A percentile compares a stretch with the other conserved stretches of the same genome.
Conservation (phyloP, 768 basidiomycete genomes). For the Neoboletus magnificus region DNA sequence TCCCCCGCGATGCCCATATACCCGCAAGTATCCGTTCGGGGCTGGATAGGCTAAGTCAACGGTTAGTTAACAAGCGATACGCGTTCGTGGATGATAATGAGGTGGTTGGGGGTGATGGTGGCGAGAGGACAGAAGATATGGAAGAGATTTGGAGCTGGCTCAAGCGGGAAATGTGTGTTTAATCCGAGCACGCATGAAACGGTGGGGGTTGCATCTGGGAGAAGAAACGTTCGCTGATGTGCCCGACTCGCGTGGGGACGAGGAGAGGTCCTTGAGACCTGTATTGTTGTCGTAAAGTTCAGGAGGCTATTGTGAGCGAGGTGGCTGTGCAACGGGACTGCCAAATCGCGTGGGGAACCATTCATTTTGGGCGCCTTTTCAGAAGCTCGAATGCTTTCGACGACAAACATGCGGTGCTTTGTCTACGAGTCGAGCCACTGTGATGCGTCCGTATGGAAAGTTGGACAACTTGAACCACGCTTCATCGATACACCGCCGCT, state of each 20-base stretch:
- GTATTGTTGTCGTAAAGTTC: neutral
- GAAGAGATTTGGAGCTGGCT: conserved; percentile 31
- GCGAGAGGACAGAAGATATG: neutral
- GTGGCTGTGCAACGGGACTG: neutral
- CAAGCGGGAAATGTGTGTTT: conserved; percentile 24
- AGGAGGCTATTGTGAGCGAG: too few species aligned
- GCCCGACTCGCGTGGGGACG: neutral
- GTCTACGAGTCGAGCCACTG: too few species aligned
- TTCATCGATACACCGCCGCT: too few species aligned
- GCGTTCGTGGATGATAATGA: conserved; percentile 36
- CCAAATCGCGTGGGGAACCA: neutral
- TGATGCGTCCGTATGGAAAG: neutral
- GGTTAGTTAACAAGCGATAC: conserved; percentile 39
- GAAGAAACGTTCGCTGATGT: neutral
- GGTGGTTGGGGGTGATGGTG: neutral
- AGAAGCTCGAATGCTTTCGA: neutral
- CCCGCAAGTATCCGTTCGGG: neutral
- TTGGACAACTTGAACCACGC: too few species aligned
- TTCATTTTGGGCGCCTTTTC: neutral
- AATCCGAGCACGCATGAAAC: neutral
- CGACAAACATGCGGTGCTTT: neutral
- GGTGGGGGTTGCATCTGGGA: neutral
- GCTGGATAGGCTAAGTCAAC: conserved; percentile 21
- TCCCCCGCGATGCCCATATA: neutral
- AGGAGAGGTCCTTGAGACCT: neutral